Conservation (phyloP, 768 basidiomycete species). For the Boletus eberwhitei region DNA sequence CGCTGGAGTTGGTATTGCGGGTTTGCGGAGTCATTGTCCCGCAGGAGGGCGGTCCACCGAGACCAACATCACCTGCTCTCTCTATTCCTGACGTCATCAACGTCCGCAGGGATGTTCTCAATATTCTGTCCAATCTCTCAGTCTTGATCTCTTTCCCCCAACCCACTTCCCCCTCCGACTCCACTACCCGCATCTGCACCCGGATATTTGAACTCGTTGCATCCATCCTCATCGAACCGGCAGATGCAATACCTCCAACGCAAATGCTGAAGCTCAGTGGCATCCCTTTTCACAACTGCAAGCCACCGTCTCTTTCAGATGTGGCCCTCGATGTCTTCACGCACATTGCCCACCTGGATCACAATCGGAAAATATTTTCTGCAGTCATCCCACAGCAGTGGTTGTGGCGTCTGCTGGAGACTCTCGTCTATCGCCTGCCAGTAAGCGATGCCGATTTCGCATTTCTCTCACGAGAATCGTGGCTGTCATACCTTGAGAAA, state of each 20-base stretch:
- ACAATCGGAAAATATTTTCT: conserved; percentile 72
- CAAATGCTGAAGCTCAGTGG: conserved; percentile 55
- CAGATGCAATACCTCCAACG: conserved; percentile 62
- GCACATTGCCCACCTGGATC: conserved; percentile 71
- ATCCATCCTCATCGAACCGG: conserved; percentile 71
- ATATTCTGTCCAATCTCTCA: conserved; percentile 64
- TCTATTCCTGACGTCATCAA: conserved; percentile 69
- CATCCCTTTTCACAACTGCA: conserved; percentile 38
- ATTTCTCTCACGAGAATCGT: conserved; percentile 57
- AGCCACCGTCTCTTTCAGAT: conserved; percentile 63
- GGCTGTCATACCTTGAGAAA: conserved; percentile 80
- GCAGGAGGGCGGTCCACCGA: conserved; percentile 30
- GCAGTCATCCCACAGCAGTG: conserved; percentile 54
- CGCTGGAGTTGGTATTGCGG: conserved; percentile 66
- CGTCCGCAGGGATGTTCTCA: conserved; percentile 74
- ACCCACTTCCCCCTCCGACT: conserved; percentile 36
- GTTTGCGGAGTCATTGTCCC: conserved; percentile 51
- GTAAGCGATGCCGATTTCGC: conserved; percentile 72
- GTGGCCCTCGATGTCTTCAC: conserved; percentile 83
- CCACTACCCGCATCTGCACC: conserved; percentile 47
- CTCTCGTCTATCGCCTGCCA: conserved; percentile 82
- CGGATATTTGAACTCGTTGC: conserved; percentile 65
- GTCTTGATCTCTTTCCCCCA: conserved; percentile 47
- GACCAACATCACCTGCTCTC: conserved; percentile 54
- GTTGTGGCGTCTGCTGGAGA: conserved; percentile 60